These are phyloP conservation scores for Malassezia sympodialis DNA, from an alignment of 1,284 basidiomycete genomes.

Conservation along the genomic window DNA sequence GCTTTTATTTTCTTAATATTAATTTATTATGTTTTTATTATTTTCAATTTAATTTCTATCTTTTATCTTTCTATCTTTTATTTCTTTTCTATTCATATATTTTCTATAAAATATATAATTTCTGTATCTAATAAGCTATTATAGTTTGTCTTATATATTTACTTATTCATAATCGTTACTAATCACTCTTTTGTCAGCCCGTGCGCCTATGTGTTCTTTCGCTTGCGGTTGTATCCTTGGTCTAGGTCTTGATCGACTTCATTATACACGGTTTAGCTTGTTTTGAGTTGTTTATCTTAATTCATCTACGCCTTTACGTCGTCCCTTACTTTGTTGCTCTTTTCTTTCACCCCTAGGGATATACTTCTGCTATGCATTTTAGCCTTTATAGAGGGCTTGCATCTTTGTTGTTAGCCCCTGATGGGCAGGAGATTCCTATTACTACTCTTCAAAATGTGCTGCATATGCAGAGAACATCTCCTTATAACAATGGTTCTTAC, in stretches of 20 bases:
- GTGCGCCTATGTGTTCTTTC: not conserved
- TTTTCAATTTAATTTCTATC: not conserved
- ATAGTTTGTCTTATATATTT: not conserved
- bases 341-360: not conserved
- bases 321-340: not conserved
- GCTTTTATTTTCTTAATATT: not conserved
- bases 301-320: not conserved
- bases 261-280: no score
- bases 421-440: slow-evolving; percentile 11
- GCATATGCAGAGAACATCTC: slow-evolving; percentile 6
- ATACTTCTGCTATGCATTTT: slow-evolving; percentile 2
- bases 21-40: not conserved
- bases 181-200: not conserved
- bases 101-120: no score
- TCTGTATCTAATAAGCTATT: no score
- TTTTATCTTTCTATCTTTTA: not conserved
- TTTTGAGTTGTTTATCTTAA: no score
- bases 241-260: no score
- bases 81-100: not conserved
- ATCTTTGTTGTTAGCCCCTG: slow-evolving; percentile 8
- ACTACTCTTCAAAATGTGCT: slow-evolving; percentile 5
- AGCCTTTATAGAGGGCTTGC: slow-evolving; percentile 11
- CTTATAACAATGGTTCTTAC: not conserved
- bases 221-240: not conserved
- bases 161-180: not conserved